phyloP scores from a whole-genome alignment of 2,329 filamentous ascomycete genomes.

The Fusarium hainanense region DNA sequence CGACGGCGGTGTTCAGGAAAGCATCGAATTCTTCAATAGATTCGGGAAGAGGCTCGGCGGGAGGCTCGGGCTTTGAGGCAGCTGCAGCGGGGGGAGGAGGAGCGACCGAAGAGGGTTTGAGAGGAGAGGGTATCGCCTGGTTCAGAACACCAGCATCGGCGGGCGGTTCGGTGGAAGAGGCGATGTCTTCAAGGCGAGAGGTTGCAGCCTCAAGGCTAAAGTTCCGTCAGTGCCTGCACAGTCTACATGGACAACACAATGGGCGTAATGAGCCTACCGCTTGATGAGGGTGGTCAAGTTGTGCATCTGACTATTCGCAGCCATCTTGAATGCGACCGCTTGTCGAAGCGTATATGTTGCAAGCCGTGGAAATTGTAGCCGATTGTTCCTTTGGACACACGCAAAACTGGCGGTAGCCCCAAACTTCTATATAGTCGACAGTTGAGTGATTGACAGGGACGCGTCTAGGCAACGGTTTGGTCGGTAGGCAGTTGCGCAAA shows the following conservation, averaged over 20 bases:
- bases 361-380: neutral
- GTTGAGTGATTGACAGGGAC: neutral
- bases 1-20: slow-evolving; percentile 78
- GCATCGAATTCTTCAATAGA: slow-evolving; percentile 89
- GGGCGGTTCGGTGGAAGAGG: slow-evolving; percentile 75
- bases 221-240: slow-evolving; percentile 58
- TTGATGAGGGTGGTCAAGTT: slow-evolving; percentile 98
- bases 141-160: slow-evolving; percentile 61
- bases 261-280: slow-evolving; percentile 69
- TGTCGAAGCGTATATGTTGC: neutral
- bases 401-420: neutral
- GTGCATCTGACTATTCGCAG: slow-evolving; percentile 86
- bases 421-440: slow-evolving; percentile 1
- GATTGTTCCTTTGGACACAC: neutral
- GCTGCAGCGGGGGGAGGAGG: slow-evolving; percentile 52
- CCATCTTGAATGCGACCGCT: slow-evolving; percentile 62
- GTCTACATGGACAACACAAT: neutral
- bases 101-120: slow-evolving; percentile 46
- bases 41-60: slow-evolving; percentile 73
- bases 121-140: slow-evolving; percentile 51
- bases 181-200: slow-evolving; percentile 95
- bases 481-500: slow-evolving; percentile 24
- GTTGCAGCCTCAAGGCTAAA: slow-evolving; percentile 95
- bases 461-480: slow-evolving; percentile 28
- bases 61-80: slow-evolving; percentile 50